Base-by-base conservation (phyloP, 768 basidiomycete genomes). In the Piloderma croceum region DNA sequence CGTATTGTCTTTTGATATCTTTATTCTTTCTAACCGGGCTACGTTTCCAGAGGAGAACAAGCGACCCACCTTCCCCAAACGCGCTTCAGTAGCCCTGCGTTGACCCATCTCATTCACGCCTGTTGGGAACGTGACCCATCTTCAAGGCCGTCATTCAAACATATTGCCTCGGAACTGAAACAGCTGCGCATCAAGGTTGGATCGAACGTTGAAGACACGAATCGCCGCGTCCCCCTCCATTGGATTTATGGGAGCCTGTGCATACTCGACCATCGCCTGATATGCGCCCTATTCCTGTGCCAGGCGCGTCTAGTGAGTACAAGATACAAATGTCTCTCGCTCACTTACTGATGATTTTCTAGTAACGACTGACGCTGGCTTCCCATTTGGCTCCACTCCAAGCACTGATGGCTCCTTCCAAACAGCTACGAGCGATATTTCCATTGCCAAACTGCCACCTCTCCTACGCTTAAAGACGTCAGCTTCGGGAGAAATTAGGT, bases 121-220 rank as follows among this genome's bases (percentile, higher is more conserved):
- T 81, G 79, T 47, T 89, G 85, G 84, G 58, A 68, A 33, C 63
- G 60, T 2, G 66, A 76, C 37, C 75, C 81, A 1, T 48, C 53
- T 6, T 43, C 50, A n/a, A 71, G 85, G 0, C 76, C 78, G 3
- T 44, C 67, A 0, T 88, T 87, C 50, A 55, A 64, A 13, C 50
- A 61, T 20, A 62, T 83, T 20, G 71, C 72, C 2, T 45, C 53
- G 5, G 68, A 67, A 11, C 48, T 84, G 38, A 67, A 71, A 50
- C 58, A 53, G 22, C 51, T 80, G 23, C 67, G 74, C 34, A 66
- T 60, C 31, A 61, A 51, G n/a, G 59, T 54, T 17, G 71, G 66
- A 3, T 51, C 56, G 18, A 57, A 57, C 31, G 52, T 50, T 11
- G 51, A 57, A 39, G 64, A 65, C 40, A 34, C 24, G 36, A 42